Evolutionary conservation across 306 rosid species (phyloP).

Genomic region (Abrus precatorius): DNA sequence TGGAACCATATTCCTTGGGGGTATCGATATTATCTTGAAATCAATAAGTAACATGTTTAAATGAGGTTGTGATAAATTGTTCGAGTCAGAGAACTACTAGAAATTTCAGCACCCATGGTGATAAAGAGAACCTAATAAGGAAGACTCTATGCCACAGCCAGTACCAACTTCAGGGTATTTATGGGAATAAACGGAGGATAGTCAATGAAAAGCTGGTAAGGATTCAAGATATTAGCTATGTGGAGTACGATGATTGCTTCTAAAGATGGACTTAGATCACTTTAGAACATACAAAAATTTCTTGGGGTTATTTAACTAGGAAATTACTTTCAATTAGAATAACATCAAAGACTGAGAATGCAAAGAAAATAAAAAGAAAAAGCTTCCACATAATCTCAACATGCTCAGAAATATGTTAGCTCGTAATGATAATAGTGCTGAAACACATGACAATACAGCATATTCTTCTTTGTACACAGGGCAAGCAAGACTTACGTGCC

Average conservation of each 20-base stretch:
- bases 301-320: neutral
- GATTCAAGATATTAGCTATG: neutral
- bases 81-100: neutral
- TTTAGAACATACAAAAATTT: conserved; percentile 8
- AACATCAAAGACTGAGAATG: conserved; percentile 3
- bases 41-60: neutral
- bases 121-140: neutral
- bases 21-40: conserved; percentile 5
- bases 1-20: conserved; percentile 8
- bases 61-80: neutral
- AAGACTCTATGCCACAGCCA: neutral
- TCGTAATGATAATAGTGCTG: conserved; percentile 2
- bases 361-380: neutral
- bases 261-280: neutral
- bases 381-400: conserved; percentile 6
- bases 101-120: conserved; percentile 26
- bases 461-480: conserved; percentile 32
- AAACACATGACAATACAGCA: conserved; percentile 3
- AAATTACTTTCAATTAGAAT: conserved; percentile 15
- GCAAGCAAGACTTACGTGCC: conserved; percentile 84
- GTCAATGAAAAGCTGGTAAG: conserved; percentile 2
- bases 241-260: conserved; percentile 14
- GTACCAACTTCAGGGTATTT: neutral
- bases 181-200: neutral
- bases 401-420: conserved; percentile 32